Conservation (phyloP, 2,329 filamentous ascomycete species). For the Microdochium paspali region DNA sequence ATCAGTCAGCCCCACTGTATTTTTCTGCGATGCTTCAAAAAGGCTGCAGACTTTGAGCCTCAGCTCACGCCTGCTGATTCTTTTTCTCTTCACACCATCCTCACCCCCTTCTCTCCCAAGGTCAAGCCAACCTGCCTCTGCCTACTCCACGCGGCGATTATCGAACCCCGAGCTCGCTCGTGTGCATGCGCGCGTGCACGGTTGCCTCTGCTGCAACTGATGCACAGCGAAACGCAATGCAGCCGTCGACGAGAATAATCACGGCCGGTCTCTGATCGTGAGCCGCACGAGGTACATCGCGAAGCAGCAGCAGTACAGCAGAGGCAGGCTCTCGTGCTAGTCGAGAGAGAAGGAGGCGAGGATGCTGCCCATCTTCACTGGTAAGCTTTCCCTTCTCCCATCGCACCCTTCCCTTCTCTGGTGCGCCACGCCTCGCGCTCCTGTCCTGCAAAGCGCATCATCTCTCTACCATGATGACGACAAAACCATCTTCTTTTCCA, state of each 20-base stretch:
- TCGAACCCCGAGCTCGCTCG: not conserved
- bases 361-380: not conserved
- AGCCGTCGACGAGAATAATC: not conserved
- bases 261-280: not conserved
- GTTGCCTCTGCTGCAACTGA: too few species aligned
- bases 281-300: not conserved
- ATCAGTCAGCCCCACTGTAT: conserved; percentile 5
- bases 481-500: conserved; percentile 74
- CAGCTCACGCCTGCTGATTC: not conserved
- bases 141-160: not conserved
- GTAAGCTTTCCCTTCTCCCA: conserved; percentile 3
- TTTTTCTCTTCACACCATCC: conserved; percentile 10
- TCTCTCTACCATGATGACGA: conserved; percentile 61
- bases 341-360: not conserved
- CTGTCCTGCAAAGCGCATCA: not conserved
- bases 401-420: conserved; percentile 3
- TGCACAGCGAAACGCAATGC: too few species aligned
- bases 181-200: too few species aligned
- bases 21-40: conserved; percentile 7
- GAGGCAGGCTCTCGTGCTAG: not conserved
- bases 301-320: not conserved
- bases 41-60: conserved; percentile 19
- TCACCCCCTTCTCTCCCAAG: not conserved
- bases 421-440: not conserved
- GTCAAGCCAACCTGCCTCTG: not conserved